Evolutionary conservation across 805 yeast species (phyloP).

Genomic region (Candida alai): DNA sequence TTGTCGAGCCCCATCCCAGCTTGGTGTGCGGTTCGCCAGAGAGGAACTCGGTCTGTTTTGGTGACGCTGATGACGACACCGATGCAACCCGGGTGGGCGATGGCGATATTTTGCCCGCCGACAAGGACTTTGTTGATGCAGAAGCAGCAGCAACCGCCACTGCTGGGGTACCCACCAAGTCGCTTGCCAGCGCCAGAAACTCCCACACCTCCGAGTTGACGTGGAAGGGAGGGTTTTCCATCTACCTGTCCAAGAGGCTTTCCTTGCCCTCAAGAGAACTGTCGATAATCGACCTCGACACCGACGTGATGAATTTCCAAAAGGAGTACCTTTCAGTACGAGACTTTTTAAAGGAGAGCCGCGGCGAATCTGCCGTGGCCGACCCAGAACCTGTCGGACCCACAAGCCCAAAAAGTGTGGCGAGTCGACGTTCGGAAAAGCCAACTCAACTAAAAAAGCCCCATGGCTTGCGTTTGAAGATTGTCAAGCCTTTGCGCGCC

Average conservation of each 20-base stretch:
- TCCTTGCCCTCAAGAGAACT: not conserved
- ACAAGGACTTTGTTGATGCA: not conserved
- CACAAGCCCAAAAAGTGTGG: constrained; percentile 1
- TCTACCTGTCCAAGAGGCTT: constrained; percentile 2
- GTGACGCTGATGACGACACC: not conserved
- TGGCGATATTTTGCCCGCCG: constrained; percentile 1
- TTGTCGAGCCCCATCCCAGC: constrained; percentile 8
- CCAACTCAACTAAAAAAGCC: not conserved
- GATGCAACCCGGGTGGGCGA: not conserved
- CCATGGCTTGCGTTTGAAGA: constrained; percentile 7
- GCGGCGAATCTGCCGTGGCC: constrained; percentile 1
- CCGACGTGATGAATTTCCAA: constrained; percentile 6
- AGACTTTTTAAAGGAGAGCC: constrained; percentile 9
- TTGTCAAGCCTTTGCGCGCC: constrained; percentile 7
- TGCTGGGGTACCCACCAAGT: too few relatives aligned
- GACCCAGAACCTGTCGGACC: not conserved
- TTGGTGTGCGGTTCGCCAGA: too few relatives aligned
- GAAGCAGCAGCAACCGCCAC: not conserved
- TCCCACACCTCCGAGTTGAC: not conserved
- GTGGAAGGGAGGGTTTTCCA: constrained; percentile 3
- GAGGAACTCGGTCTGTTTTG: too few relatives aligned
- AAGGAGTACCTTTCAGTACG: constrained; percentile 9
- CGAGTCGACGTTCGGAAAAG: not conserved
- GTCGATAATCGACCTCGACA: constrained; percentile 1
- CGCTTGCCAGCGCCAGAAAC: not conserved